Base-by-base conservation (phyloP, 768 basidiomycete species). In the Boletus tomentosulus region DNA sequence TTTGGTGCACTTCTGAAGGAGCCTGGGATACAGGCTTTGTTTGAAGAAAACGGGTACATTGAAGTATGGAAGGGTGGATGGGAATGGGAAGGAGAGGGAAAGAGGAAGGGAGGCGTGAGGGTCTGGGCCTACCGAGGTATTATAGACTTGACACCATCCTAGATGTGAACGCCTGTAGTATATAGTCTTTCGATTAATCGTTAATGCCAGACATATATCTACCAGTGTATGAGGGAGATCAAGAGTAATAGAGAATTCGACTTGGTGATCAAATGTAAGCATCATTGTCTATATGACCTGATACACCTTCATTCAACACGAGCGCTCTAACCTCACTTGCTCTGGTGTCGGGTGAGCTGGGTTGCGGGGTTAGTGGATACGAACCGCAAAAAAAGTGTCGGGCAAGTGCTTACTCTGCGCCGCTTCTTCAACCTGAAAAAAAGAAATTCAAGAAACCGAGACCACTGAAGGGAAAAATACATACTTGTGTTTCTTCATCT, bases 401-500 rank as follows among this genome's bases (percentile, higher is more conserved):
- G 48, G 39, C 15, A 51, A 72, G 13, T 50, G 73, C 84, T 56
- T 68, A 91, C 91, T 76, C 84, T 88, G 80, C 93, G 80, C 61
- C 91, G 84, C 78, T 95, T 95, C 84, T 86, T 90, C 65, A 91
- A 80, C 76, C 91, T 92, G 57, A 6, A 58, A 46, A 41, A 15
- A 37, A 37, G 22, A 22, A 42, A 6, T 34, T 65, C 27, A 65
- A 43, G 55, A 52, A 48, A 13, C 4, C 42, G 45, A 50, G 53
- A 53, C 53, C 19, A 15, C 37, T n/a, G 34, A 54, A 50, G 42
- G 41, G 50, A 25, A 27, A 27, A 3, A 35, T 30, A 78, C 89
- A 71, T 65, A 92, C 92, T 95, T 95, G 71, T 96, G 93, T 74
- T 94, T 96, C 81, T 87, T 92, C 86, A 96, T 96, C 84, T 95